Evolutionary conservation across 2,329 filamentous ascomycete genomes (phyloP).

Genomic region (Paecilomyces fulvus): DNA sequence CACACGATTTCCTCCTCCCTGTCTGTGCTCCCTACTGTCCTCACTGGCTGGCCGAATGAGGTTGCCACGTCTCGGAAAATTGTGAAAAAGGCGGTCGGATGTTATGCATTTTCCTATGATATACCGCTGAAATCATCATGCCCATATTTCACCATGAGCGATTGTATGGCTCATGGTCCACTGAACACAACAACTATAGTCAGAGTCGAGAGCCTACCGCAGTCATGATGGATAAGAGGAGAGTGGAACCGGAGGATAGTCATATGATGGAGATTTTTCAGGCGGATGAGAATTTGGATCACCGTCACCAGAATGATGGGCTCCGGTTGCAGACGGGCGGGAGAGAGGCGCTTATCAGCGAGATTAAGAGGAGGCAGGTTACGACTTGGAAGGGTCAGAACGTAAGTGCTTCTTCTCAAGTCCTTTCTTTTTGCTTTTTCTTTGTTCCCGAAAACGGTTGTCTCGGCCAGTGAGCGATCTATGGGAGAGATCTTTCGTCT

Average conservation of each 20-base stretch:
- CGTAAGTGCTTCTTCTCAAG: not conserved
- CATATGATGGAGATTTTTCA: constrained; percentile 9
- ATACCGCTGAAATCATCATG: constrained; percentile 11
- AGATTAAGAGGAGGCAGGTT: constrained; percentile 70
- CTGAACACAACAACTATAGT: constrained; percentile 1
- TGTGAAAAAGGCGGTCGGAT: not conserved
- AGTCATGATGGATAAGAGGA: constrained; percentile 6
- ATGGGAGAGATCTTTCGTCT: constrained; percentile 4
- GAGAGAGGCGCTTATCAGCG: constrained; percentile 71
- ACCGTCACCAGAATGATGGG: constrained; percentile 4
- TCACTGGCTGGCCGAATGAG: constrained; percentile 3
- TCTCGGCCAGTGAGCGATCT: not conserved
- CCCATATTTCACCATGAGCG: constrained; percentile 23
- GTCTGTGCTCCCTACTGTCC: not conserved
- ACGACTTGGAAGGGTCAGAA: constrained; percentile 53
- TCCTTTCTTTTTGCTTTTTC: not conserved
- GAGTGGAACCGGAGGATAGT: constrained; percentile 5
- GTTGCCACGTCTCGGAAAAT: constrained; percentile 9
- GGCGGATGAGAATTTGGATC: constrained; percentile 8
- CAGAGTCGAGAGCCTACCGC: constrained; percentile 7
- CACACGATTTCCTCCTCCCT: not conserved
- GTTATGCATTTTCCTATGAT: constrained; percentile 1
- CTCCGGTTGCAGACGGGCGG: constrained; percentile 36
- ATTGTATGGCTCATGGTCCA: constrained; percentile 6
- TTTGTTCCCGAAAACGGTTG: no score